Percentiles rank a stretch among this genome's conserved stretches.
phyloP scores from a whole-genome alignment of 2,329 filamentous ascomycete species.

The Cladosporium sp. region DNA sequence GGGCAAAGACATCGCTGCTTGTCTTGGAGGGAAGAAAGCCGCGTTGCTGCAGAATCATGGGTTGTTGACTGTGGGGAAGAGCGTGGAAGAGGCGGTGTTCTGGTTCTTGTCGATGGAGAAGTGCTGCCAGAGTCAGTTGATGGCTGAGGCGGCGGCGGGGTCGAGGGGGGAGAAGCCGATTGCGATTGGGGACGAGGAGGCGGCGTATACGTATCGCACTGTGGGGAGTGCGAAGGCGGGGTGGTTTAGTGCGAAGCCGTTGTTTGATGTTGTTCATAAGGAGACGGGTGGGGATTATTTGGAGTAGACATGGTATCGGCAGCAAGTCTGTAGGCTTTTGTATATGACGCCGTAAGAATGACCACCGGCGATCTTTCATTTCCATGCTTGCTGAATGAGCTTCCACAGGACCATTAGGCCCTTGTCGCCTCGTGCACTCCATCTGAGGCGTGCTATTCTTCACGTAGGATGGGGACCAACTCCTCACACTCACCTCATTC shows the following conservation, averaged over 20 bases:
- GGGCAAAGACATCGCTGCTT: conserved; percentile 46
- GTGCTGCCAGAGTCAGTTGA: conserved; percentile 45
- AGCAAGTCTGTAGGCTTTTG: too few relatives aligned
- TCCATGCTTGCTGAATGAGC: too few relatives aligned
- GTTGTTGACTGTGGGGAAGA: conserved; percentile 46
- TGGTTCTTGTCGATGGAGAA: conserved; percentile 48
- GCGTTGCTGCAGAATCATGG: conserved; percentile 50
- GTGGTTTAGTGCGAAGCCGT: conserved; percentile 70
- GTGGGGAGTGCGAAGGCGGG: conserved; percentile 64
- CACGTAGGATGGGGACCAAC: too few relatives aligned
- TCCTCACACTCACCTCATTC: too few relatives aligned
- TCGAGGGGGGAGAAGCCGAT: conserved; percentile 66
- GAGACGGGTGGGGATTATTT: conserved; percentile 61
- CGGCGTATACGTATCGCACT: conserved; percentile 66
- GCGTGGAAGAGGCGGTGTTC: conserved; percentile 46
- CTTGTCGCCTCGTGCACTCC: too few relatives aligned
- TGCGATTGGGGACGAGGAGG: conserved; percentile 69
- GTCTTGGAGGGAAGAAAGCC: conserved; percentile 45
- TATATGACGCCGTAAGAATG: too few relatives aligned
- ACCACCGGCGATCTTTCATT: too few relatives aligned
- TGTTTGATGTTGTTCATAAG: conserved; percentile 69
- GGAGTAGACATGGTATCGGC: conserved; percentile 31
- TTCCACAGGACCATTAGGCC: too few relatives aligned
- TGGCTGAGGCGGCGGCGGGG: conserved; percentile 61
- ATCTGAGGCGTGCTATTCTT: too few relatives aligned